Evolutionary conservation across 2,329 filamentous ascomycete genomes (phyloP).

Genomic region (Penicillium vulpinum): DNA sequence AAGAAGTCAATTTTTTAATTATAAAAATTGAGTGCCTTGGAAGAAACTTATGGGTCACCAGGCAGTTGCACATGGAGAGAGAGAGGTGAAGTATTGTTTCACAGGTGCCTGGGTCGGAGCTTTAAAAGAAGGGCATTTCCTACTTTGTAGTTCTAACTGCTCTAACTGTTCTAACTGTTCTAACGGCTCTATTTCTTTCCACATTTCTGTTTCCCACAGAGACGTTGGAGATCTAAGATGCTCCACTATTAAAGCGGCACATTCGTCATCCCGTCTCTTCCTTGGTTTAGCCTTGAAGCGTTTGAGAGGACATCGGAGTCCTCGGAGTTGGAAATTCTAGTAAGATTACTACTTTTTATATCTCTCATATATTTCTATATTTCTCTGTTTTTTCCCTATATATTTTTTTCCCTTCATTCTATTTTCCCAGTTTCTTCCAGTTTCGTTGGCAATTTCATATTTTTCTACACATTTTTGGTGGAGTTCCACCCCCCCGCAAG

Average conservation of each 20-base stretch:
- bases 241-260: constrained; percentile 9
- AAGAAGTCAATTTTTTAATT: not conserved
- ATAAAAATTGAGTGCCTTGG: constrained; percentile 22
- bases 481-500: constrained; percentile 9
- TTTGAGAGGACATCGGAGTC: not conserved
- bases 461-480: not conserved
- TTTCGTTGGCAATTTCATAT: not conserved
- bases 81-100: constrained; percentile 11
- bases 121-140: not conserved
- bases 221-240: not conserved
- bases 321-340: not conserved
- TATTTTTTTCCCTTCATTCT: not conserved
- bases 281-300: not conserved
- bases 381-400: not conserved
- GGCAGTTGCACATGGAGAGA: constrained; percentile 22
- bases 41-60: constrained; percentile 20
- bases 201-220: not conserved
- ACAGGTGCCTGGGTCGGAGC: constrained; percentile 20
- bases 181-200: not conserved
- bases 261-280: constrained; percentile 6
- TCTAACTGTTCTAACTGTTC: too few relatives aligned
- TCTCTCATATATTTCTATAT: too few relatives aligned
- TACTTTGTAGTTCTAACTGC: not conserved
- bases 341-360: not conserved
- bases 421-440: not conserved